Percentiles rank a stretch among this genome's conserved stretches.
Conservation (phyloP, 208 protist species). For the Blechomonas ayalai region DNA sequence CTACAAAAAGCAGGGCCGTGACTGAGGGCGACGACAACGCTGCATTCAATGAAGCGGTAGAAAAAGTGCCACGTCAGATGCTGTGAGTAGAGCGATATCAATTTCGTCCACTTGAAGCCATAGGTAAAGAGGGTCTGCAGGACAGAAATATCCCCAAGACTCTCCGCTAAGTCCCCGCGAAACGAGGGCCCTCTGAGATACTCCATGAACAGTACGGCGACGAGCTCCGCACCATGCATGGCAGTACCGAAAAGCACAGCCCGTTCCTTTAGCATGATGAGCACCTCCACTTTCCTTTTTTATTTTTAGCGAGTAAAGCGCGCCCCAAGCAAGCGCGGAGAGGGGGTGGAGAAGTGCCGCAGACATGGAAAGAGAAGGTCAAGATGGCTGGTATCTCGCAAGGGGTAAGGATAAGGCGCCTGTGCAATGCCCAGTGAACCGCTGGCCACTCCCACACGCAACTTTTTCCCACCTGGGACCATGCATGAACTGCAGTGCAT, state of each 20-base stretch:
- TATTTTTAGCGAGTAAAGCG: not conserved
- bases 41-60: conserved; percentile 46
- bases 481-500: no score
- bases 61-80: conserved; percentile 22
- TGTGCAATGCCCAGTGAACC: no score
- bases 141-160: conserved; percentile 19
- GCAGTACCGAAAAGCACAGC: conserved; percentile 3
- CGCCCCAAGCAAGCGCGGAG: conserved; percentile 3
- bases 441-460: no score
- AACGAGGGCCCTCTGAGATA: conserved; percentile 46
- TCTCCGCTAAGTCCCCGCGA: conserved; percentile 32
- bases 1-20: conserved; percentile 20
- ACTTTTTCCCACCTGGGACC: no score
- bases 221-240: conserved; percentile 21
- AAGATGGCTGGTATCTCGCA: no score
- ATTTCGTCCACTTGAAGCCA: conserved; percentile 9
- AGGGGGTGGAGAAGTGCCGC: conserved; percentile 8
- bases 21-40: conserved; percentile 25
- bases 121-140: conserved; percentile 13
- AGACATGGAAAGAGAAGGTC: conserved; percentile 1
- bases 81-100: conserved; percentile 1
- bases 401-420: no score
- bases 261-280: not conserved
- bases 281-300: conserved; percentile 1
- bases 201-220: conserved; percentile 35